Percentiles rank a stretch among this genome's conserved stretches.
Conservation (phyloP, 768 basidiomycete genomes). For the Leccinum imitatum region DNA sequence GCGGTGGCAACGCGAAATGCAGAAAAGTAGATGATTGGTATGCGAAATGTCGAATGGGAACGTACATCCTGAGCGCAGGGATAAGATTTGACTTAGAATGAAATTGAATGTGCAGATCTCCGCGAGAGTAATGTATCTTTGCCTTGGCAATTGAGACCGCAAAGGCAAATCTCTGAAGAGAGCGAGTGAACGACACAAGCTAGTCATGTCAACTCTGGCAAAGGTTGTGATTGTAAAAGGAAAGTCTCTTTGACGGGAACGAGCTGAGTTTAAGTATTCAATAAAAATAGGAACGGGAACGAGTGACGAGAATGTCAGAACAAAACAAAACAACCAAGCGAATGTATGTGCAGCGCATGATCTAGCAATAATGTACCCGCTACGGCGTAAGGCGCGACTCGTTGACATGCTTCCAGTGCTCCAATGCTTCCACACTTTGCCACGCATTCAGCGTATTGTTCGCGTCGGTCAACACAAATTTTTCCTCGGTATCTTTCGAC, state of each 20-base stretch:
- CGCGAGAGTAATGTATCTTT: conserved; percentile 25
- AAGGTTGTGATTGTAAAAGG: too few species aligned
- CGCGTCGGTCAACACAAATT: conserved; percentile 59
- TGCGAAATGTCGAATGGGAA: conserved; percentile 48
- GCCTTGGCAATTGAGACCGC: conserved; percentile 5
- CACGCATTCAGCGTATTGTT: conserved; percentile 62
- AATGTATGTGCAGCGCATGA: too few species aligned
- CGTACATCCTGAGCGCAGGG: conserved; percentile 30
- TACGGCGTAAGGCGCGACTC: too few species aligned
- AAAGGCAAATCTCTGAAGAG: conserved; percentile 4
- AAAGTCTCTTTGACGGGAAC: too few species aligned
- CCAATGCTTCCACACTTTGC: conserved; percentile 61
- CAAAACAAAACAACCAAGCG: too few species aligned
- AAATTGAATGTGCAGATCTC: conserved; percentile 19
- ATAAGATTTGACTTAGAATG: conserved; percentile 4
- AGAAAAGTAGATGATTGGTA: conserved; percentile 79
- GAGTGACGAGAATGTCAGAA: too few species aligned
- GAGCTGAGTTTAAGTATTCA: too few species aligned
- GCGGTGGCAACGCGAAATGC: conserved; percentile 59
- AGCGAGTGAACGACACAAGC: conserved; percentile 15
- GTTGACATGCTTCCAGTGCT: conserved; percentile 60
- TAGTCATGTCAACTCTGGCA: conserved; percentile 8
- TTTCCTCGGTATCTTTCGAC: conserved; percentile 35
- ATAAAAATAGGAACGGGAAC: too few species aligned
- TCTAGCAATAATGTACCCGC: too few species aligned